Percentiles rank a stretch among this genome's conserved stretches.
These are phyloP conservation scores for Geoglossum cookeanum DNA, from an alignment of 2,329 filamentous ascomycete genomes.

Conservation along the genomic window DNA sequence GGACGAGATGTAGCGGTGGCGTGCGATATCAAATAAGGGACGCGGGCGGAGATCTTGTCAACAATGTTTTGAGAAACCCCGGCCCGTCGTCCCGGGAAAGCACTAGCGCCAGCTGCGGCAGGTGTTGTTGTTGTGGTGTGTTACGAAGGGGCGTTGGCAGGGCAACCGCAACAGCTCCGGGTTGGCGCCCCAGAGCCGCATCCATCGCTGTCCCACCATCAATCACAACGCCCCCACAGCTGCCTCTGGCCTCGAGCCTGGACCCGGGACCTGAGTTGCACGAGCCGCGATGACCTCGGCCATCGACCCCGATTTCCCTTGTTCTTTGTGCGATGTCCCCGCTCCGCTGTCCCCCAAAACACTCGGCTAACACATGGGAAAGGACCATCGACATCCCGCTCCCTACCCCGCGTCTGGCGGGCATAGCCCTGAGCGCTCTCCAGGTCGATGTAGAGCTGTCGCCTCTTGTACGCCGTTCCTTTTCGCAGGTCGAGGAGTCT, in stretches of 20 bases:
- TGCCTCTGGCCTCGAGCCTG: neutral
- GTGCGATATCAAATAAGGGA: neutral
- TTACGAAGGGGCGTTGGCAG: neutral
- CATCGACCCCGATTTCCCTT: conserved; percentile 36
- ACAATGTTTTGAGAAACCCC: neutral
- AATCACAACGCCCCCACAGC: neutral
- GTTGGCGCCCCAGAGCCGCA: neutral
- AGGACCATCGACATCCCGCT: conserved; percentile 41
- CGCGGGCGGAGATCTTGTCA: neutral
- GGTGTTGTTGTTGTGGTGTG: neutral
- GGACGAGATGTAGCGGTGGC: neutral
- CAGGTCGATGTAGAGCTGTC: conserved; percentile 82
- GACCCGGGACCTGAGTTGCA: neutral
- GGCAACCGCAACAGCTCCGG: neutral
- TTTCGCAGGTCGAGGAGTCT: conserved; percentile 28
- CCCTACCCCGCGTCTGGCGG: conserved; percentile 59
- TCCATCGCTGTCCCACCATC: neutral
- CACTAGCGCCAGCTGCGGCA: neutral
- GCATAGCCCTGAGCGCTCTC: conserved; percentile 54
- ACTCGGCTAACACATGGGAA: neutral
- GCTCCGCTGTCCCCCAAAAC: neutral
- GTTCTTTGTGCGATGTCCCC: conserved; percentile 31
- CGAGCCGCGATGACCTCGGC: conserved; percentile 9
- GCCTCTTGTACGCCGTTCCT: conserved; percentile 54
- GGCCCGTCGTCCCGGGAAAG: neutral